A percentile compares a stretch with the other conserved stretches of the same genome.
These are phyloP conservation scores for Arthrobotrys entomopaga DNA, from an alignment of 2,329 filamentous ascomycete species.

Conservation along the genomic window DNA sequence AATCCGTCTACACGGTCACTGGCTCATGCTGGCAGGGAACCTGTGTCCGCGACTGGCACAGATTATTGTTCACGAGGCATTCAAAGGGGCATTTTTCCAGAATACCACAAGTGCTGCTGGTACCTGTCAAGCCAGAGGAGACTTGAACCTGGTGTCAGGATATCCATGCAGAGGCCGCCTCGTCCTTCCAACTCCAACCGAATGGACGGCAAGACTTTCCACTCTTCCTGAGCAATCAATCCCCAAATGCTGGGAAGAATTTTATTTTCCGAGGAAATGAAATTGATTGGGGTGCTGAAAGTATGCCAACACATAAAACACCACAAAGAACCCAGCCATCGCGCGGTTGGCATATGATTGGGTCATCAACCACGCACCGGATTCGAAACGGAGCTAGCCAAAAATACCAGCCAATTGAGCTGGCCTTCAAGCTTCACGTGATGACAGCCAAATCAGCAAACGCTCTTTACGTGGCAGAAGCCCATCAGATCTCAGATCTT, in stretches of 20 bases:
- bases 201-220: conserved; percentile 26
- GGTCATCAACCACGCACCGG: conserved; percentile 10
- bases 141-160: too few relatives aligned
- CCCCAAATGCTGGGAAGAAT: conserved; percentile 16
- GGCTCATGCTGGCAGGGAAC: neutral
- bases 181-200: neutral
- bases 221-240: conserved; percentile 11
- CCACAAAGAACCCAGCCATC: conserved; percentile 11
- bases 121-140: neutral
- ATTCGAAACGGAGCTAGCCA: conserved; percentile 20
- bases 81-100: conserved; percentile 43
- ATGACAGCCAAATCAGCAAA: conserved; percentile 12
- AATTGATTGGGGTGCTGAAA: conserved; percentile 1
- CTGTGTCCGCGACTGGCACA: neutral
- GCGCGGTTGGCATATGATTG: conserved; percentile 35
- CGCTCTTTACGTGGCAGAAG: conserved; percentile 18
- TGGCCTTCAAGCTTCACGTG: conserved; percentile 39
- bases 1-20: conserved; percentile 1
- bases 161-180: too few relatives aligned
- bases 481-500: conserved; percentile 38
- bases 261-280: conserved; percentile 22
- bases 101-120: conserved; percentile 36
- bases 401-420: conserved; percentile 46
- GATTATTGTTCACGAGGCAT: neutral
- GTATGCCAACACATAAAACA: conserved; percentile 45